Evolutionary conservation across 2,329 filamentous ascomycete species (phyloP), one percentile per base, ranked within the genome.

Genomic region (Aschersonia sp.): DNA sequence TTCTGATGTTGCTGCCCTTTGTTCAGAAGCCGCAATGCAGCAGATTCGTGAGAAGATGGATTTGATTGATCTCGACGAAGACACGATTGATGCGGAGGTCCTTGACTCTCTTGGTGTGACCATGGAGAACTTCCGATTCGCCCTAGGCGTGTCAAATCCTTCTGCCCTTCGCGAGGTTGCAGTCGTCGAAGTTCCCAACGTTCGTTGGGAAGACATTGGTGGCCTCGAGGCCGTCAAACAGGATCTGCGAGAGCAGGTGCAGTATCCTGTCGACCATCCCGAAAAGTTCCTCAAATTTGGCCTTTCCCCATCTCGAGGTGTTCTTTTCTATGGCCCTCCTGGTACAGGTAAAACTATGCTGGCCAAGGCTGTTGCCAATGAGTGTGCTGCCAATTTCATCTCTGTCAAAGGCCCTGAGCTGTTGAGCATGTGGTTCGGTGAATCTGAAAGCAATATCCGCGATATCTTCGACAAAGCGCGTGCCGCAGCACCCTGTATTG

Each of bases 11-110:
- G 92, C 92, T 50, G 94, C 92, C 32, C 87, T 98, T 51, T 98
- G 92, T 73, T 98, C 92, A 6, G 92, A 98, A 71, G 92, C 92
- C 63, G 92, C 92, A 54, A 98, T 98, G 92, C 92, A 98, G 69
- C 92, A 98, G 72, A 98, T 98, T 68, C 90, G 92, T 72, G 92
- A 98, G 72, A 98, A 98, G 84, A 98, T 98, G 92, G 92, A 98
- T 64, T 79, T 98, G 54, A 98, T 98, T 57, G 92, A 98, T 68
- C 78, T 98, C 35, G 92, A 98, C 55, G 92, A 98, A 72, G 92
- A 98, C 63, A 98, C 92, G 52, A 98, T 98, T 53, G 92, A 98
- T 60, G 92, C 92, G 32, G 92, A 98, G 72, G 92, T 98, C 46
- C 79, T 98, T 47, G 92, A 98, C 70, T 97, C 92, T 43, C 81